Conservation (phyloP, 176 grass and related monocot genomes). For the Oryza officinalis region DNA sequence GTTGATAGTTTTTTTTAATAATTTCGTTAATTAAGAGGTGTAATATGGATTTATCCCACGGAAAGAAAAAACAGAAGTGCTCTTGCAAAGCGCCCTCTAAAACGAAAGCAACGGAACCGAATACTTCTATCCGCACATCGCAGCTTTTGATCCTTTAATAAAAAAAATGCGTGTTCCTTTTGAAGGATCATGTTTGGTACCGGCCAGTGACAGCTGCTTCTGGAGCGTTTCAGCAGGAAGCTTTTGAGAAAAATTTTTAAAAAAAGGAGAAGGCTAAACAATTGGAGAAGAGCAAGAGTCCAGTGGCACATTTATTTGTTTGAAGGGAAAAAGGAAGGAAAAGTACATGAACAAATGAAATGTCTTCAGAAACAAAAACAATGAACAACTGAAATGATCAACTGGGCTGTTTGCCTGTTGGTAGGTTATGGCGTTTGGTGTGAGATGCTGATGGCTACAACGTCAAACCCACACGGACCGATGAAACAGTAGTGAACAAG, state of each 20-base stretch:
- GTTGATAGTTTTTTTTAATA: too few species aligned
- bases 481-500: background rate
- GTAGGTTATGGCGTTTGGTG: background rate
- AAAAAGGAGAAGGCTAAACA: background rate
- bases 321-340: background rate
- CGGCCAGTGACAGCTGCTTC: slow-evolving; percentile 26
- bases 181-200: slow-evolving; percentile 39
- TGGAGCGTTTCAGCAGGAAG: slow-evolving; percentile 8
- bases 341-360: too few species aligned
- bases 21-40: too few species aligned
- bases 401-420: background rate
- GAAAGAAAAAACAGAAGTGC: background rate
- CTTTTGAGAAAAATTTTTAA: background rate
- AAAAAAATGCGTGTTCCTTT: background rate
- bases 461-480: background rate
- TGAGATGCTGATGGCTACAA: background rate
- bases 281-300: background rate
- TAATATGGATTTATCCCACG: too few species aligned
- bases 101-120: background rate
- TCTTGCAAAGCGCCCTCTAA: background rate
- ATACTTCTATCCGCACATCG: slow-evolving; percentile 38
- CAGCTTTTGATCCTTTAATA: too few species aligned
- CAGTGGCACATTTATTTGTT: background rate
- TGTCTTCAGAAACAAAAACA: background rate
- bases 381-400: background rate